phyloP scores from a whole-genome alignment of 176 grass and related monocot species.

The Oryza rufipogon region DNA sequence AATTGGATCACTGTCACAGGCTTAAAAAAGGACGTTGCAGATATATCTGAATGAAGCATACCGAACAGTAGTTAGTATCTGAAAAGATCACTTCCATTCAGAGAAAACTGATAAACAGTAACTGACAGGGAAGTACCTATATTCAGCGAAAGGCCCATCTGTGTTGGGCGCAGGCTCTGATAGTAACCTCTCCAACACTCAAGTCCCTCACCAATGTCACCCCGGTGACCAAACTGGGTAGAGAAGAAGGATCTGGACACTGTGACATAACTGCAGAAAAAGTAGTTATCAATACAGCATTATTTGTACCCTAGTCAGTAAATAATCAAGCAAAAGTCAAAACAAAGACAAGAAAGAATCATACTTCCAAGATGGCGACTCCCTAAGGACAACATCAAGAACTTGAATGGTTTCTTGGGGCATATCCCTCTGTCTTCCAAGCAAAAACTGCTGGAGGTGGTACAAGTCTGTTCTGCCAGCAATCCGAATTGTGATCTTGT shows the following conservation, averaged over 20 bases:
- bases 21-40: constrained; percentile 87
- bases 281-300: not conserved
- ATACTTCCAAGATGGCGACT: constrained; percentile 71
- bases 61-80: not conserved
- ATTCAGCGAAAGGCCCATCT: constrained; percentile 90
- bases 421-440: constrained; percentile 67
- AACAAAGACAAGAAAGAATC: not conserved
- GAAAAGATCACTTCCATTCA: not conserved
- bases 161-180: constrained; percentile 84
- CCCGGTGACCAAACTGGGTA: constrained; percentile 52
- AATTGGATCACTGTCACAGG: constrained; percentile 63
- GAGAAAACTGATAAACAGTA: not conserved
- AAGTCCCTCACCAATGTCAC: constrained; percentile 73
- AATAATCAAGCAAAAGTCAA: not conserved
- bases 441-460: constrained; percentile 64
- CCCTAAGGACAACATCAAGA: constrained; percentile 89
- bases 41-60: constrained; percentile 64
- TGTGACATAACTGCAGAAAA: constrained; percentile 64
- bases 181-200: constrained; percentile 96
- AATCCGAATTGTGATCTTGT: constrained; percentile 70
- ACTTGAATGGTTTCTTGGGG: constrained; percentile 88
- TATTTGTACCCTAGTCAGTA: not conserved
- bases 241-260: constrained; percentile 86
- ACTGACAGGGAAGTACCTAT: constrained; percentile 48
- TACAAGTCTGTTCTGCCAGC: constrained; percentile 65